A percentile compares a stretch with the other conserved stretches of the same genome.
Conservation (phyloP, 257 asterid species). For the Solanum chaucha region DNA sequence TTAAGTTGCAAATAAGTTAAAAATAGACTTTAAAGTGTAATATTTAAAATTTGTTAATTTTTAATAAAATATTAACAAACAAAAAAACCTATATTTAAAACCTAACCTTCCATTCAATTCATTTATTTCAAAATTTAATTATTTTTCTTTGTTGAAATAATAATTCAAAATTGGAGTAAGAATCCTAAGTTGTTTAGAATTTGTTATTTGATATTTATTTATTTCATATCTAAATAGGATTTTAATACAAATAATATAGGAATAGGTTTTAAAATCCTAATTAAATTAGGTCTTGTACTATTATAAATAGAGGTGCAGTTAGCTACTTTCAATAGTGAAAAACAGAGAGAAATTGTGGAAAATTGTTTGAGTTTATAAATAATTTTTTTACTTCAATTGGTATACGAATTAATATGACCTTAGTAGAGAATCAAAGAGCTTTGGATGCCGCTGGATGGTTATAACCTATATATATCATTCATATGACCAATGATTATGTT, state of each 20-base stretch:
- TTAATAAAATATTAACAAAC: not conserved
- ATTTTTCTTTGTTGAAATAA: not conserved
- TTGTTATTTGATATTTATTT: too few species aligned
- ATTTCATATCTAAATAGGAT: not conserved
- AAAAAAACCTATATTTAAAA: too few species aligned
- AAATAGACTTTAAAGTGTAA: not conserved
- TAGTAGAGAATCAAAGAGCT: not conserved
- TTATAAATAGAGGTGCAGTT: too few species aligned
- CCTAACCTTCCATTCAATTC: not conserved
- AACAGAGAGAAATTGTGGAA: not conserved
- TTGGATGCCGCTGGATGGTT: not conserved
- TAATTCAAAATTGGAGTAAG: not conserved
- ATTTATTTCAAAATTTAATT: too few species aligned
- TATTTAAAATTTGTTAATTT: too few species aligned
- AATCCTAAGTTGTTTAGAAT: too few species aligned
- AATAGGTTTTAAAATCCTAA: too few species aligned
- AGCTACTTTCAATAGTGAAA: not conserved
- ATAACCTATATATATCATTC: not conserved
- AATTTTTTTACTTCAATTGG: not conserved
- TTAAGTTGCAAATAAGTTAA: not conserved
- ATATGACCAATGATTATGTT: not conserved
- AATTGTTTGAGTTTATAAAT: not conserved
- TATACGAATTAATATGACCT: not conserved
- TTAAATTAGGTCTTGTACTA: too few species aligned
- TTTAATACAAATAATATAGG: not conserved